Base-by-base conservation (phyloP, 2,329 filamentous ascomycete genomes). In the Aurifilum marmelostoma region DNA sequence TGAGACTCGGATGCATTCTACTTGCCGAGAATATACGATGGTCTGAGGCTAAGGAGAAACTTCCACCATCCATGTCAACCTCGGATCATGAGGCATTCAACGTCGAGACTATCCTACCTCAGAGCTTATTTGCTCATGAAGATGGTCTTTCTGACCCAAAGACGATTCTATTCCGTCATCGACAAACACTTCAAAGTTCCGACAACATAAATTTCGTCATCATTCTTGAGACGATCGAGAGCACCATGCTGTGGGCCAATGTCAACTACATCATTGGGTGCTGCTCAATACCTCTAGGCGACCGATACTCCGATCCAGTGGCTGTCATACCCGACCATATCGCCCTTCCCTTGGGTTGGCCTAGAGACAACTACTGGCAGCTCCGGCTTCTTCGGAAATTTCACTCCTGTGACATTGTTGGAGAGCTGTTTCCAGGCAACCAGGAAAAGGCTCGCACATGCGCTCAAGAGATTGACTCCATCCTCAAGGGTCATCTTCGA, bases 311-410 rank as follows among this genome's bases (percentile, higher is more conserved):
- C n/a, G 14, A 58, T 2, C 29, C 60, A 5, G 52, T 37, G 12
- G 64, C 69, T 27, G 69, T 73, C 32, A 47, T 74, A 7, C 67
- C 73, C 8, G 73, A 74, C 43, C 73, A 74, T 60, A 66, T 72
- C 16, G 73, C 73, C 0, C 59, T 74, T 24, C 73, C 71, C 16
- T 65, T 74, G 21, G 61, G 72, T 8, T 74, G 72, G 72, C 73
- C 73, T 18, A 63, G 73, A 8, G 73, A 74, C 47, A 74, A 74
- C 37, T 73, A 73, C 34, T 74, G 72, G 73, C 73, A 73, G 60
- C 37, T 73, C 27, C 64, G 72, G 9, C 66, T 73, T 8, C 58
- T 74, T 11, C 65, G 54, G 14, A 61, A 68, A n/a, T 61, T 71
- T 7, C 37, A 60, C 4, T 39, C 8, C 2, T 11, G 39, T 5